Conservation (phyloP, 345 rosid species). For the Cardamine chenopodiifolia region DNA sequence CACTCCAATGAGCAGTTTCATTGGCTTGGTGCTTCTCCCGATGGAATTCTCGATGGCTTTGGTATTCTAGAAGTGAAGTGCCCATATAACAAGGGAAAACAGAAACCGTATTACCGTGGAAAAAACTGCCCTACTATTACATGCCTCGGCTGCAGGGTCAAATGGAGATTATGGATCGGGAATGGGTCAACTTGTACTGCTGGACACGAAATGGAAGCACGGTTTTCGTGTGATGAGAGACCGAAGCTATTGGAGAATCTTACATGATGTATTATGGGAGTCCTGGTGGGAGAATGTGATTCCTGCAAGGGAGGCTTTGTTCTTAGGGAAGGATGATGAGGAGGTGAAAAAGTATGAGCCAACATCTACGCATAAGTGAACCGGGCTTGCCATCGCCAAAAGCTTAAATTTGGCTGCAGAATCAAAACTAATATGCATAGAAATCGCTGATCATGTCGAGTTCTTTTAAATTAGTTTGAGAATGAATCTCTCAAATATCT, state of each 20-base stretch:
- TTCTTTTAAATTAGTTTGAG: constrained; percentile 59
- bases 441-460: constrained; percentile 83
- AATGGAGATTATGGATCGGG: constrained; percentile 88
- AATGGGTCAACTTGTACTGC: constrained; percentile 88
- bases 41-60: constrained; percentile 75
- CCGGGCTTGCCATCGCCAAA: constrained; percentile 64
- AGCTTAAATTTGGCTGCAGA: constrained; percentile 69
- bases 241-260: constrained; percentile 69
- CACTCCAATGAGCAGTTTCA: constrained; percentile 60
- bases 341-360: constrained; percentile 63
- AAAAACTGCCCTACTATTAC: constrained; percentile 78
- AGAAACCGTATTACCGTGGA: constrained; percentile 78
- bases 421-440: constrained; percentile 69
- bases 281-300: constrained; percentile 92
- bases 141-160: constrained; percentile 98
- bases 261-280: constrained; percentile 65
- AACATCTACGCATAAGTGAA: constrained; percentile 62
- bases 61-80: constrained; percentile 94
- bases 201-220: constrained; percentile 95
- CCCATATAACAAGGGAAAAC: constrained; percentile 94
- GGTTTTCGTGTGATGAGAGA: constrained; percentile 70
- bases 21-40: constrained; percentile 97
- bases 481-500: constrained; percentile 31
- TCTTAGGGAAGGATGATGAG: constrained; percentile 48
- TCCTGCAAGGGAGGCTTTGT: constrained; percentile 76